Base-by-base conservation (phyloP, 139 green algal genomes). In the Coccomyxa sp. region DNA sequence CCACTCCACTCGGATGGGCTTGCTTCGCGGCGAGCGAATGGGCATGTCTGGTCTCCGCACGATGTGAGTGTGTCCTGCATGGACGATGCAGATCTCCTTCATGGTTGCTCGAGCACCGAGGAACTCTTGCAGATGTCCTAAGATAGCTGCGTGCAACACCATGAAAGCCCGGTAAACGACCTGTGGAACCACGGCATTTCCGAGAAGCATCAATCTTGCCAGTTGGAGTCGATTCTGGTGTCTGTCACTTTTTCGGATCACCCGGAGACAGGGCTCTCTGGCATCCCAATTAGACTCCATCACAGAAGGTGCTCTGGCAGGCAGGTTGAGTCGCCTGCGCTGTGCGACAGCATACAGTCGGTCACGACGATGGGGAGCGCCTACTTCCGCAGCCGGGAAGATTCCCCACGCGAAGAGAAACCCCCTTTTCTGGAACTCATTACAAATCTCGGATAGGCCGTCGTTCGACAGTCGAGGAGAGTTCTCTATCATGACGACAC, bases 401-500 rank as follows among this genome's bases (percentile, higher is more conserved):
- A 72, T 36, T 39, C 64, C 64, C 29, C n/a, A 36, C 29, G 29
- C n/a, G 29, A 72, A 34, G 8, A 39, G 64, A 72, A 72, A 72
- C 29, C 64, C 64, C 64, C 64, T 72, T 34, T 72, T 72, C n/a
- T 72, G 29, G 64, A 72, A 36, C n/a, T 72, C 29, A 34, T 39
- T 34, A 34, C 29, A 72, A 34, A 72, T 34, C 64, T 36, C 29
- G 64, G 64, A 36, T 9, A 72, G 64, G 14, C 64, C 64, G 29
- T 72, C n/a, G 12, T 34, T 36, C 29, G 64, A 39, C 29, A 72
- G 29, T 34, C n/a, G 29, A 39, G 64, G 64, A 39, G 64, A 72
- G 27, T 72, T 72, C n/a, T 72, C 64, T 36, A 72, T 34, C 64
- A 72, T 72, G 64, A 72, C 64, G n/a, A 36, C 64, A 72, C n/a